Base-by-base conservation (phyloP, 768 basidiomycete genomes). In the Pleurotus ostreatus region DNA sequence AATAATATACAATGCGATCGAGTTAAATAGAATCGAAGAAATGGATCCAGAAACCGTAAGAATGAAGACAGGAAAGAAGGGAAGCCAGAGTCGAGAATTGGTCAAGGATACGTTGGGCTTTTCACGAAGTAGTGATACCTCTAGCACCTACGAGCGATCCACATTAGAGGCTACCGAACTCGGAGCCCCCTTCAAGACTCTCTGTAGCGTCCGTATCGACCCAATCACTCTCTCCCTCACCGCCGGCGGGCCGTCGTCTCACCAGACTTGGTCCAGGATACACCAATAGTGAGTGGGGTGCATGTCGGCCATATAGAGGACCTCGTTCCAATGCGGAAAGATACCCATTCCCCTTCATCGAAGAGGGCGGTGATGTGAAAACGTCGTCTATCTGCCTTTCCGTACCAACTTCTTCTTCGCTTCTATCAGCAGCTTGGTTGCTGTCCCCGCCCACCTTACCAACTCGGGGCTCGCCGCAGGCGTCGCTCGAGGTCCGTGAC, bases 171-270 rank as follows among this genome's bases (percentile, higher is more conserved):
- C 30, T 34, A 9, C 41, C 41, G 13, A 44, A 22, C 41, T 44
- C 41, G 41, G 20, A n/a, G 8, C 41, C 41, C 9, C 41, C 54
- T 16, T 55, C 43, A 20, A 37, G 30, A 26, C 54, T 55, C 30
- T 53, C 58, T 26, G 37, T 13, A 5, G 38, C 41, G 39, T 61
- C 60, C 4, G 60, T 61, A 45, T 61, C 60, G 20, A 61, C 58
- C 60, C 60, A 61, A 48, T 61, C 60, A 18, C 46, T 49, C 13
- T 61, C 57, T 2, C 39, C 45, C 37, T 34, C 47, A 4, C 22
- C 49, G 16, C 46, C n/a, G 4, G 20, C 18, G 12, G 12, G 44
- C 40, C 20, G 26, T n/a, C 15, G 37, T 43, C 34, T 16, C 16
- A n/a, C 15, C 15, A 49, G 13, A 38, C 48, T 25, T 13, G 44